Conservation (phyloP, 2,329 filamentous ascomycete species). For the Celoporthe dispersa region DNA sequence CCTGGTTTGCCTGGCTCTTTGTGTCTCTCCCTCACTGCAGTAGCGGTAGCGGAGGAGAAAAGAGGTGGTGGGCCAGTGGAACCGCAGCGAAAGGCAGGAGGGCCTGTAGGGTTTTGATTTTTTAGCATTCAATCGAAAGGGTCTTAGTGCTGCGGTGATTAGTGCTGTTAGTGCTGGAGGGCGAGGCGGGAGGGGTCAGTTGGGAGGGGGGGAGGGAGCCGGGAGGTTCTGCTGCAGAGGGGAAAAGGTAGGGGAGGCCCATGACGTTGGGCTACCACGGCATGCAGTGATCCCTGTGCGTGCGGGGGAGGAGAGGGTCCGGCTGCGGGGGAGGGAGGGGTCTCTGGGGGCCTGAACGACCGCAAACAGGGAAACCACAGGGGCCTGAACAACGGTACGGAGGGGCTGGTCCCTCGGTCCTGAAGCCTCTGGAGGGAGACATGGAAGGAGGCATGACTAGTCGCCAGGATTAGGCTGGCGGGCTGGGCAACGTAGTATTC, state of each 20-base stretch:
- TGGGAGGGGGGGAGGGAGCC: neutral
- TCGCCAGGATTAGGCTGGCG: too few species aligned
- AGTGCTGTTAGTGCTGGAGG: neutral
- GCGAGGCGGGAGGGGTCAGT: neutral
- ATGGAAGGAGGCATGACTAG: neutral
- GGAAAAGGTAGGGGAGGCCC: neutral
- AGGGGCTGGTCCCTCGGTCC: neutral
- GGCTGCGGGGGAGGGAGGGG: slow-evolving; percentile 18
- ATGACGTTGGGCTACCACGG: neutral
- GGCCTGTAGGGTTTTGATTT: neutral
- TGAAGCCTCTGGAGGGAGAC: neutral
- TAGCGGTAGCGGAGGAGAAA: neutral
- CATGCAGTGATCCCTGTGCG: neutral
- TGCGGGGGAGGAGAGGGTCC: neutral
- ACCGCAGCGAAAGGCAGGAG: neutral
- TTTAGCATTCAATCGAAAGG: neutral
- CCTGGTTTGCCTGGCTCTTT: slow-evolving; percentile 15
- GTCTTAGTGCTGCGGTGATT: neutral
- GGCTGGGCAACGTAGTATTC: neutral
- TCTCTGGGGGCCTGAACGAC: neutral
- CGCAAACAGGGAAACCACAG: neutral
- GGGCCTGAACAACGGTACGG: neutral
- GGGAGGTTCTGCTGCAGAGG: neutral
- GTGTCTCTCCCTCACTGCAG: neutral
- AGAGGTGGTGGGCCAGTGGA: neutral